Evolutionary conservation across 768 basidiomycete genomes (phyloP), one percentile per base, ranked within the genome.

Genomic region (Xerocomellus intermedius): DNA sequence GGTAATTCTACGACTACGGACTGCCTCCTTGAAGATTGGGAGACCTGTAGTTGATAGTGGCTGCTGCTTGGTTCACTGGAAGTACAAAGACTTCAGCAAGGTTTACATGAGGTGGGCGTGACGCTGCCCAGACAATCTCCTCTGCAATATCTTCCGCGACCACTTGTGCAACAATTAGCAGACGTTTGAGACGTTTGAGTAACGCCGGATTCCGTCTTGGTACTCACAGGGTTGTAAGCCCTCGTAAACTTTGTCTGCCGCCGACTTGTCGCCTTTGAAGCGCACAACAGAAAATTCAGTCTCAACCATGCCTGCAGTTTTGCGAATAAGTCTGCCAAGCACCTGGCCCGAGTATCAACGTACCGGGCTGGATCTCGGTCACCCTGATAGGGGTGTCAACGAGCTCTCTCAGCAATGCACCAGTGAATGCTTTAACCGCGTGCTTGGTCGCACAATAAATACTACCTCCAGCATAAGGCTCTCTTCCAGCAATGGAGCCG

Each of bases 81-180:
- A 91, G 82, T 42, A 92, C 79, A 52, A 83, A 82, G 12, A 90
- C 72, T 65, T 94, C 88, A 1, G 91, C 93, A 41, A 98, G 80
- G 68, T 98, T 94, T 42, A 98, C 91, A 66, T 96, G 95, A 38
- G 90, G 79, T 12, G 95, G 95, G 39, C 95, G 86, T 12, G 89
- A 80, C 19, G 97, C 96, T 14, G 86, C 86, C 96, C 96, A 99
- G 19, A 96, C 94, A 65, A 99, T 95, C 73, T 98, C 94, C 69
- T 99, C 97, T 1, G 97, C 97, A 43, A 98, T 88, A 66, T 98
- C 94, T 56, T 87, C 80, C 8, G 87, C 85, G 7, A 82, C 79
- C 70, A 96, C 91, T 94, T 64, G 32, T 22, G 32, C 17, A 43
- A 45, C 42, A 48, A 64, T 56, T 42, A 50, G 56, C 45, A 39